These are phyloP conservation scores for Rubus idaeus DNA, from an alignment of 306 rosid species.

Conservation along the genomic window DNA sequence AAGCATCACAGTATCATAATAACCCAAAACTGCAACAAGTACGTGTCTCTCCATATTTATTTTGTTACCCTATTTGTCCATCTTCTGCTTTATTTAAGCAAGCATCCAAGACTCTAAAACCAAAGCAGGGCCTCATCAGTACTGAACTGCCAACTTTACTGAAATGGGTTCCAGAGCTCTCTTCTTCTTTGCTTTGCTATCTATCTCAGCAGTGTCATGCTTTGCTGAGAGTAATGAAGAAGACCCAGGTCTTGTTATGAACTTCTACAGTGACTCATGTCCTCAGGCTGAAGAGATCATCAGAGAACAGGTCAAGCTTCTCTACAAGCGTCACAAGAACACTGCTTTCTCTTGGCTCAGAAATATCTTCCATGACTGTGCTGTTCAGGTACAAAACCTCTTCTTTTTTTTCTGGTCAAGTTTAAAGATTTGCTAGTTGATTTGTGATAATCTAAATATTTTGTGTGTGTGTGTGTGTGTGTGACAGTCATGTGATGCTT, in stretches of 20 bases:
- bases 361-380: conserved; percentile 96
- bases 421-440: not conserved
- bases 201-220: conserved; percentile 43
- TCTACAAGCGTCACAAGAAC: conserved; percentile 99
- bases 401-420: not conserved
- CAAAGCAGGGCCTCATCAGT: conserved; percentile 9
- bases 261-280: conserved; percentile 85
- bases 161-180: conserved; percentile 51
- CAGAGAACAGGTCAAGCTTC: conserved; percentile 88
- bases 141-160: not conserved
- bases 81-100: conserved; percentile 50
- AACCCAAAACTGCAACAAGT: not conserved
- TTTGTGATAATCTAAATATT: not conserved
- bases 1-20: conserved; percentile 2
- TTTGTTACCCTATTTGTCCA: conserved; percentile 14
- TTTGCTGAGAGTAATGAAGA: conserved; percentile 41
- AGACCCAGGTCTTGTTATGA: conserved; percentile 60
- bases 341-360: conserved; percentile 99
- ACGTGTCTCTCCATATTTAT: not conserved
- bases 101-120: conserved; percentile 11
- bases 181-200: conserved; percentile 45
- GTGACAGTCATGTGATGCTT: conserved; percentile 87
- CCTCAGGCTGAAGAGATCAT: conserved; percentile 98
- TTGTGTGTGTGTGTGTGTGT: not conserved
- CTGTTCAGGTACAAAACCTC: conserved; percentile 60